Percentiles rank a stretch among this genome's conserved stretches.
phyloP scores from a whole-genome alignment of 164 flowering plant species.

The Platanus orientalis region DNA sequence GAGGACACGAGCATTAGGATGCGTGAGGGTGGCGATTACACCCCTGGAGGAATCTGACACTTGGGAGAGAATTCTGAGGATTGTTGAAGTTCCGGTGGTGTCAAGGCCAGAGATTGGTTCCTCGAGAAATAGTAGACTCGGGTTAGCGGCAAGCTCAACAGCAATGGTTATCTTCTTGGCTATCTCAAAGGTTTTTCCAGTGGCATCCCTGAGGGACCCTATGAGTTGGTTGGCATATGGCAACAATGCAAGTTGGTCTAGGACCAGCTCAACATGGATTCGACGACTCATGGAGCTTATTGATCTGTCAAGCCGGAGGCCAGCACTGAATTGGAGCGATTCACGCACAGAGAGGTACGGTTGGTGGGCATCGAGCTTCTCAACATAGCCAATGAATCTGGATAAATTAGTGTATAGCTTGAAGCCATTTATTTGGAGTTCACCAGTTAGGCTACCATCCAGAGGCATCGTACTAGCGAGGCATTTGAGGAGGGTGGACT shows the following conservation, averaged over 20 bases:
- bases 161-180: constrained; percentile 28
- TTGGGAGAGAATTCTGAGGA: constrained; percentile 19
- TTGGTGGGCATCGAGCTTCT: constrained; percentile 28
- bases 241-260: constrained; percentile 22
- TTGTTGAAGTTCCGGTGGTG: constrained; percentile 13
- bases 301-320: constrained; percentile 19
- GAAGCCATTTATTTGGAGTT: constrained; percentile 17
- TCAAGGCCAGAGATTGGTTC: constrained; percentile 29
- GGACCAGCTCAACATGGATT: constrained; percentile 30
- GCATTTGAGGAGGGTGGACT: constrained; percentile 24
- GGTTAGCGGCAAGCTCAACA: constrained; percentile 32
- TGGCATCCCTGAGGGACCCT: constrained; percentile 22
- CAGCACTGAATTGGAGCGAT: constrained; percentile 33
- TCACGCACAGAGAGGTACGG: constrained; percentile 31
- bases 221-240: constrained; percentile 26
- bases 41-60: constrained; percentile 17
- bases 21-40: constrained; percentile 20
- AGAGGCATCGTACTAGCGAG: constrained; percentile 19
- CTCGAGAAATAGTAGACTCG: constrained; percentile 27
- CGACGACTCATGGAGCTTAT: constrained; percentile 13
- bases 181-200: constrained; percentile 22
- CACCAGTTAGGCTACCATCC: constrained; percentile 19
- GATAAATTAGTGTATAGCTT: constrained; percentile 7
- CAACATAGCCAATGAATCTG: constrained; percentile 22
- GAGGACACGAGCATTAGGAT: constrained; percentile 21